Conservation (phyloP, 371 early-diverging fungal genomes). For the Rhizopus delemar region DNA sequence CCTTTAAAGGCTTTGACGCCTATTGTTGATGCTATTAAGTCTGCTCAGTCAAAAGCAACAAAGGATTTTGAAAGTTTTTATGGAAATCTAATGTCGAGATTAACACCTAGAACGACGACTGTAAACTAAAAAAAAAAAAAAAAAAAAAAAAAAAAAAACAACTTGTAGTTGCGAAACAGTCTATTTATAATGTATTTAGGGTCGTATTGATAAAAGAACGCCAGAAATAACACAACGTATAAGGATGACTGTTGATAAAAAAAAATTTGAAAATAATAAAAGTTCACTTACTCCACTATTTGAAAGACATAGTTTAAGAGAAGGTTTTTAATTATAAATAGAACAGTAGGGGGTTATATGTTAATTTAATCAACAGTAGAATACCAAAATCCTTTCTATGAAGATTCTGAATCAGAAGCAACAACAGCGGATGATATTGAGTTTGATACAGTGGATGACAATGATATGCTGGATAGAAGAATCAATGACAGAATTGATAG, state of each 20-base stretch:
- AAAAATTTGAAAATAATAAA: constrained; percentile 4
- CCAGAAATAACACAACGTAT: constrained; percentile 11
- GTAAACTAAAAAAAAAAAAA: constrained; percentile 2
- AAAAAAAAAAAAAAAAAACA: too few relatives aligned
- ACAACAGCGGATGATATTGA: constrained; percentile 4
- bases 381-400: constrained; percentile 19
- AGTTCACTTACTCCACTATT: constrained; percentile 32
- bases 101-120: constrained; percentile 21
- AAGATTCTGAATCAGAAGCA: constrained; percentile 12
- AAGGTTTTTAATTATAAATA: constrained; percentile 16
- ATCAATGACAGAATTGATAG: background rate
- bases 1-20: constrained; percentile 23
- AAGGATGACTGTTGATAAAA: background rate
- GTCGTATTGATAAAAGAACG: constrained; percentile 17
- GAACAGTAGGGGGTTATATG: background rate
- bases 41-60: constrained; percentile 16
- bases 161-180: background rate
- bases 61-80: constrained; percentile 27
- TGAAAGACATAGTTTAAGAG: constrained; percentile 26
- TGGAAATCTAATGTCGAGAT: constrained; percentile 17
- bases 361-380: too few relatives aligned
- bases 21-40: constrained; percentile 19
- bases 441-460: background rate
- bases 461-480: background rate
- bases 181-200: background rate